Conservation (phyloP, 2,329 filamentous ascomycete species). For the Stachybotrys chartarum region DNA sequence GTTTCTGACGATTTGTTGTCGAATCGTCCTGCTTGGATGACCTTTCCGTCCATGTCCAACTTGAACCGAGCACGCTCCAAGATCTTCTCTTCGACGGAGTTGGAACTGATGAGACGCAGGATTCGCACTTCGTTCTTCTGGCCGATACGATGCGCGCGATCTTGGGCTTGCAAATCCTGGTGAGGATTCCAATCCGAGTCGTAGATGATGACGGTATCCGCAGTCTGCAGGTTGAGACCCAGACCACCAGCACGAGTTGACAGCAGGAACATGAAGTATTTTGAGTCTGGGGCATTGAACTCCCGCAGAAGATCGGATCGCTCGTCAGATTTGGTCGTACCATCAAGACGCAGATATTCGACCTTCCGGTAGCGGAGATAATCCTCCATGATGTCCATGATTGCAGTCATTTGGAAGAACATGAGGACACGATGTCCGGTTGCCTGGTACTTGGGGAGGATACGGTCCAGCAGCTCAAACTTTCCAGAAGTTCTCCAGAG, state of each 20-base stretch:
- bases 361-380: slow-evolving; percentile 80
- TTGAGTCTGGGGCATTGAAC: slow-evolving; percentile 85
- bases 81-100: slow-evolving; percentile 98
- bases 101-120: slow-evolving; percentile 87
- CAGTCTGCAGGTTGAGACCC: slow-evolving; percentile 93
- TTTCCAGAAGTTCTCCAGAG: slow-evolving; percentile 95
- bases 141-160: slow-evolving; percentile 99
- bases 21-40: slow-evolving; percentile 98
- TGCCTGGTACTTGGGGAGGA: slow-evolving; percentile 86
- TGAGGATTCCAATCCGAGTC: slow-evolving; percentile 99
- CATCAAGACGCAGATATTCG: slow-evolving; percentile 86
- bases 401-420: slow-evolving; percentile 99
- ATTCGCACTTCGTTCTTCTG: slow-evolving; percentile 99
- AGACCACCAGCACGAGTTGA: slow-evolving; percentile 97
- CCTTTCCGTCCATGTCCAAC: slow-evolving; percentile 98
- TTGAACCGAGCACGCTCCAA: slow-evolving; percentile 95
- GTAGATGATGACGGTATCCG: slow-evolving; percentile 98
- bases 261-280: slow-evolving; percentile 97
- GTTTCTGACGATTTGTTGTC: slow-evolving; percentile 99
- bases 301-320: slow-evolving; percentile 81
- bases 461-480: slow-evolving; percentile 88
- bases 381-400: slow-evolving; percentile 99
- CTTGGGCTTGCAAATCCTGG: slow-evolving; percentile 96
- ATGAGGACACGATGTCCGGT: slow-evolving; percentile 94
- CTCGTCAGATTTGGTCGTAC: slow-evolving; percentile 96